A percentile compares a stretch with the other conserved stretches of the same genome.
Evolutionary conservation across 2,329 filamentous ascomycete species (phyloP).

Genomic region (Drechslerella coelobrocha): DNA sequence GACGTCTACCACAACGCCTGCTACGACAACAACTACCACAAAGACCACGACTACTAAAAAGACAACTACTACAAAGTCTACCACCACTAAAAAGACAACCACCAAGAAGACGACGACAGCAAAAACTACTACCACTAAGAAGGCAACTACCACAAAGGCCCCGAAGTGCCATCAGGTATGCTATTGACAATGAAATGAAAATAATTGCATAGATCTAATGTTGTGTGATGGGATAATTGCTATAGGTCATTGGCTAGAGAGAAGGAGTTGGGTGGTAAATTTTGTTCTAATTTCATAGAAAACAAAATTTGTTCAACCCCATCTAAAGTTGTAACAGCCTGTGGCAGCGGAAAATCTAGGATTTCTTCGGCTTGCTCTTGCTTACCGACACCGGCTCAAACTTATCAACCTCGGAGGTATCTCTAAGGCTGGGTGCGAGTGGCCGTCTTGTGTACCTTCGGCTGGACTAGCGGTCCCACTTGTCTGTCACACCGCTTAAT

Average conservation of each 20-base stretch:
- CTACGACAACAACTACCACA: conserved; percentile 5
- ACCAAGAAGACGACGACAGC: not conserved
- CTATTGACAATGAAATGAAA: not conserved
- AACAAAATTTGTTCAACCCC: conserved; percentile 1
- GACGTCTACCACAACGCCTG: not conserved
- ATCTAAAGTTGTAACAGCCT: not conserved
- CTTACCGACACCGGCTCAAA: not conserved
- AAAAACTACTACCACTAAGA: not conserved
- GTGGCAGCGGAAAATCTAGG: not conserved
- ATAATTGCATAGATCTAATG: conserved; percentile 1
- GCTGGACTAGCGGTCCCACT: too few species aligned
- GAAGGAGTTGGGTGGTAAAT: not conserved
- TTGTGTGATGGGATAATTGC: conserved; percentile 3
- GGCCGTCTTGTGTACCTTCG: too few species aligned
- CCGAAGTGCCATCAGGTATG: conserved; percentile 5
- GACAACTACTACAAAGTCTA: conserved; percentile 3
- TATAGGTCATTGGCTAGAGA: not conserved
- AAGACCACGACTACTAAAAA: not conserved
- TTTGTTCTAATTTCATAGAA: not conserved
- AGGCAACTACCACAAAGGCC: not conserved
- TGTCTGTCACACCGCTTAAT: too few species aligned
- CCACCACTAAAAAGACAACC: not conserved
- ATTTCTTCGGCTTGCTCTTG: conserved; percentile 6
- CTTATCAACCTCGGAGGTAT: not conserved
- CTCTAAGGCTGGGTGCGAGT: too few species aligned